Base-by-base conservation (phyloP, 1,284 basidiomycete genomes). In the Polyporus tsugae region DNA sequence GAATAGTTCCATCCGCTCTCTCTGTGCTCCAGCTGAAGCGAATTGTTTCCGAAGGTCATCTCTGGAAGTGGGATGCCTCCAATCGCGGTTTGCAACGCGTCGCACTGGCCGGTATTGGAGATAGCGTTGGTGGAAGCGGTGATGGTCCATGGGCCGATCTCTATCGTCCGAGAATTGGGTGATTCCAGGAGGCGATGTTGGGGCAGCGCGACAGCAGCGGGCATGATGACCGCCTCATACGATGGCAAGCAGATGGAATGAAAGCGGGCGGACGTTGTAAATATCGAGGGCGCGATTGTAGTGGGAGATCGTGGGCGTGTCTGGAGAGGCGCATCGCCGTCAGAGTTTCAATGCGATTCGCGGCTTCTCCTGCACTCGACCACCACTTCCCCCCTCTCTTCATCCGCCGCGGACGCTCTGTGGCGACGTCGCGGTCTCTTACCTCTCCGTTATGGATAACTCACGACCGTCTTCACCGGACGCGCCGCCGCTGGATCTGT, bases 21-120 rank as follows among this genome's bases (percentile, higher is more conserved):
- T 9, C 76, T 80, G 74, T 94, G 90, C 53, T 85, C 83, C 52
- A 99, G 82, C 7, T 85, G 82, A 1, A 99, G 85, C 22, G 81
- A 81, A 80, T 99, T 99, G 78, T 88, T 89, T 5, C 96, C 96
- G 77, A 99, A 99, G 0, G 94, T 96, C 95, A 99, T 99, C 79
- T 99, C 97, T 2, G 98, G 98, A 0, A 97, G 81, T 0, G 97
- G 94, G 38, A 99, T 87, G 4, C 90, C 78, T 11, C 72, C 88
- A 5, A 94, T 82, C 0, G 80, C 74, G 4, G 85, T 80, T 67
- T 94, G 91, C 60, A 94, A 81, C 2, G 86, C 86, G 74, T 98
- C 90, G 62, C 87, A 86, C 72, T 94, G 90, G 42, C 86, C 81
- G 1, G 94, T 91, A 73, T 91, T 96, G 41, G 92, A 90, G 76